phyloP scores from a whole-genome alignment of 2,329 filamentous ascomycete genomes.

The Neopestalotiopsis sp. region DNA sequence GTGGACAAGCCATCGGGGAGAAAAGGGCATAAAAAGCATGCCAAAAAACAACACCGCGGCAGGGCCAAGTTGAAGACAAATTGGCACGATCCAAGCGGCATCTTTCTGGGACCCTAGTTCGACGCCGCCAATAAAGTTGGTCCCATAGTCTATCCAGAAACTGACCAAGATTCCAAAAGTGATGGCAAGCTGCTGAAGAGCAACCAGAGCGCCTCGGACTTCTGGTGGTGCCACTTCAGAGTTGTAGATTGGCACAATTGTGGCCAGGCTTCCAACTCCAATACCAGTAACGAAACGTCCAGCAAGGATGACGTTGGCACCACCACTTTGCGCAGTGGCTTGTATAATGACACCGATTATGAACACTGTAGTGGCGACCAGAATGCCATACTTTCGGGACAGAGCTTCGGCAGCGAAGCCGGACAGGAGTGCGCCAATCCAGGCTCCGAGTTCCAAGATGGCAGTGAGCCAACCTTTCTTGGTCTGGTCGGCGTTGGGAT shows the following conservation, averaged over 20 bases:
- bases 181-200: conserved; percentile 56
- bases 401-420: conserved; percentile 74
- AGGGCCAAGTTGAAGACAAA: conserved; percentile 73
- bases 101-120: conserved; percentile 58
- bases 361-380: conserved; percentile 71
- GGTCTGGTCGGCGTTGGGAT: conserved; percentile 51
- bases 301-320: conserved; percentile 67
- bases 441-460: conserved; percentile 78
- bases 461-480: conserved; percentile 67
- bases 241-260: conserved; percentile 66
- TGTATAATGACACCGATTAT: conserved; percentile 75
- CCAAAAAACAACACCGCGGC: conserved; percentile 70
- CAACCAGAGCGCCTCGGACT: conserved; percentile 48
- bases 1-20: conserved; percentile 76
- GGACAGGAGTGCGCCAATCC: conserved; percentile 74
- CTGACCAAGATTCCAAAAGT: conserved; percentile 69
- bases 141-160: conserved; percentile 70
- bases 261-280: conserved; percentile 71
- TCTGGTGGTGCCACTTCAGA: conserved; percentile 51
- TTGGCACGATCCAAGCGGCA: conserved; percentile 76
- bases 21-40: conserved; percentile 83
- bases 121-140: conserved; percentile 68
- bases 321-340: conserved; percentile 61
- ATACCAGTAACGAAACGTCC: conserved; percentile 77
- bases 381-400: conserved; percentile 72